phyloP scores from a whole-genome alignment of 73 alveolate genomes.

The Paraurostyla sp. region DNA sequence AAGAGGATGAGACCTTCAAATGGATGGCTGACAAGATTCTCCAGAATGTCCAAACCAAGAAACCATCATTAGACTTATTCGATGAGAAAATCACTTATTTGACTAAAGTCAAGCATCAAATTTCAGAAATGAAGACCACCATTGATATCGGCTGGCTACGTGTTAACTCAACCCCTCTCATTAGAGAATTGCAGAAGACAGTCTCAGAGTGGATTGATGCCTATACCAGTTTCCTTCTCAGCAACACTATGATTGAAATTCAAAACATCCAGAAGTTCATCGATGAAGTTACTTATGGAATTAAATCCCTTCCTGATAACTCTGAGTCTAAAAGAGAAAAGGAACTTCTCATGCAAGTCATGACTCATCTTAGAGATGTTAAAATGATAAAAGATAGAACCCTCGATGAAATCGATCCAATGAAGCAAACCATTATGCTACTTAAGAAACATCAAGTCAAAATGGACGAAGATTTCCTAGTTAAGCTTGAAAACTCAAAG shows the following conservation, averaged over 20 bases:
- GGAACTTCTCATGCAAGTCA: conserved; percentile 90
- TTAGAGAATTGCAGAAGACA: conserved; percentile 88
- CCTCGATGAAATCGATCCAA: conserved; percentile 85
- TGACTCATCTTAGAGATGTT: conserved; percentile 96
- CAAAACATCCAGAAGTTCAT: conserved; percentile 91
- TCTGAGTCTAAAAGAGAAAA: conserved; percentile 82
- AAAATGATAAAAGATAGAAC: conserved; percentile 89
- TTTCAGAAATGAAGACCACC: conserved; percentile 92
- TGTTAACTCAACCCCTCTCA: conserved; percentile 94
- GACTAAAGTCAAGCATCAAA: conserved; percentile 88
- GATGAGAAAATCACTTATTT: conserved; percentile 96
- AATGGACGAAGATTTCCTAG: conserved; percentile 79
- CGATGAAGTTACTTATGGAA: conserved; percentile 94
- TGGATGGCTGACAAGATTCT: conserved; percentile 93
- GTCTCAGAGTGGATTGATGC: conserved; percentile 92
- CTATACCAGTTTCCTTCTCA: conserved; percentile 94
- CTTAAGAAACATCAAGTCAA: conserved; percentile 91
- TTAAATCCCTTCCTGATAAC: conserved; percentile 90
- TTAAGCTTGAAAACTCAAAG: conserved; percentile 85
- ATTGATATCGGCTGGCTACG: conserved; percentile 97
- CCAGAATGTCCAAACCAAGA: conserved; percentile 89
- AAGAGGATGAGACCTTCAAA: conserved; percentile 78
- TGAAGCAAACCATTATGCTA: conserved; percentile 85
- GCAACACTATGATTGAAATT: conserved; percentile 87
- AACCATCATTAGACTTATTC: conserved; percentile 93